Percentiles rank a stretch among this genome's conserved stretches.
Conservation (phyloP, 2,329 filamentous ascomycete species). For the Beauveria medogensis region DNA sequence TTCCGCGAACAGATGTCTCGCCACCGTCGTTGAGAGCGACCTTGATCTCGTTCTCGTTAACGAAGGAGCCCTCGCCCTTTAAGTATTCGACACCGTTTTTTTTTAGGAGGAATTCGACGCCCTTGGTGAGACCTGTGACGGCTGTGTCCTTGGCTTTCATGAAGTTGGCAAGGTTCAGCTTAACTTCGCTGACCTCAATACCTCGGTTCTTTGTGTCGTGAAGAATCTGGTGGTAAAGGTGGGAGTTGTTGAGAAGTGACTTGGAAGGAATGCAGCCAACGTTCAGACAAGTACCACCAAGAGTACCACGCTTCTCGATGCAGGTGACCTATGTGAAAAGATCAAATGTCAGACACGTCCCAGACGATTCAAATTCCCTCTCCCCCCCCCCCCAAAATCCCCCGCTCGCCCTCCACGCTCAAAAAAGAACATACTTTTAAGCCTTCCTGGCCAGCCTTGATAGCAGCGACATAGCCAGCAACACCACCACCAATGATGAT, state of each 20-base stretch:
- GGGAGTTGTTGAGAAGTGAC: constrained; percentile 98
- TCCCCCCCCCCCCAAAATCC: too few relatives aligned
- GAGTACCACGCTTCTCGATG: constrained; percentile 93
- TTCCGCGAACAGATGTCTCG: constrained; percentile 76
- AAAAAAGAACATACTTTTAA: constrained; percentile 60
- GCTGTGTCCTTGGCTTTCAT: constrained; percentile 98
- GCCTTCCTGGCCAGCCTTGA: constrained; percentile 97
- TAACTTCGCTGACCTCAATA: constrained; percentile 95
- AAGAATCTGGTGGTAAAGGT: constrained; percentile 92
- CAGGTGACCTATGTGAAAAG: constrained; percentile 64
- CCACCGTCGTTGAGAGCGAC: constrained; percentile 86
- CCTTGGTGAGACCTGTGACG: constrained; percentile 83
- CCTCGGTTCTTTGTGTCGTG: constrained; percentile 96
- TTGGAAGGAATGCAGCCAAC: constrained; percentile 99
- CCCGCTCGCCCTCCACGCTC: too few relatives aligned
- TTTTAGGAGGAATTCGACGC: constrained; percentile 96
- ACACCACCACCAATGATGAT: constrained; percentile 98
- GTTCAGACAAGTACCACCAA: constrained; percentile 96
- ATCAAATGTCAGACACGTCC: constrained; percentile 9
- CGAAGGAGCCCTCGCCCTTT: constrained; percentile 84
- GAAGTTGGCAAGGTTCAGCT: constrained; percentile 88
- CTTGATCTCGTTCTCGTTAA: constrained; percentile 84
- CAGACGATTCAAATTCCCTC: not conserved
- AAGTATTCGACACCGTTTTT: constrained; percentile 99
- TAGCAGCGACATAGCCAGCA: constrained; percentile 95